phyloP scores from a whole-genome alignment of 2,329 filamentous ascomycete genomes.

The Pseudogymnoascus sp. region DNA sequence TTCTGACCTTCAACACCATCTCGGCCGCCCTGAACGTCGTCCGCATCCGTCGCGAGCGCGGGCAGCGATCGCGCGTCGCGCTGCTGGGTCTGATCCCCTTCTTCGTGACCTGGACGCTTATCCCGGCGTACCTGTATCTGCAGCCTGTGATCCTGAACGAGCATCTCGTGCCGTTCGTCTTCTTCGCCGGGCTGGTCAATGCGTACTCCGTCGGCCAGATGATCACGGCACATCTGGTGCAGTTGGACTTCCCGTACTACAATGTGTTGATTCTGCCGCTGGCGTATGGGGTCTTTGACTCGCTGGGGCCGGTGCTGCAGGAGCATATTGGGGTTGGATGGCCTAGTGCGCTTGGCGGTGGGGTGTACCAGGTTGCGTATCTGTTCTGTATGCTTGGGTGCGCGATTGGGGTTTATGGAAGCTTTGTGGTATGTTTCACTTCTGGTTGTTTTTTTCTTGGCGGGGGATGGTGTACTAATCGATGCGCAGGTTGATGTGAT shows the following conservation, averaged over 20 bases:
- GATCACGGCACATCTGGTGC: conserved; percentile 88
- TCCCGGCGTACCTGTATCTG: conserved; percentile 71
- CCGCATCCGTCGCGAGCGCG: conserved; percentile 64
- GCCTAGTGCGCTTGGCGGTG: conserved; percentile 67
- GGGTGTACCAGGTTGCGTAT: conserved; percentile 83
- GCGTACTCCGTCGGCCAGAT: conserved; percentile 94
- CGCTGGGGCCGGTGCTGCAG: conserved; percentile 60
- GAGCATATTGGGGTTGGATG: conserved; percentile 54
- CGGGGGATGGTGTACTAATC: conserved; percentile 3
- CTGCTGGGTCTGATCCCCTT: conserved; percentile 80
- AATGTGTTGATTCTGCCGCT: conserved; percentile 79
- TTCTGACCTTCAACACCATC: conserved; percentile 66
- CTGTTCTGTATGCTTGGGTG: conserved; percentile 82
- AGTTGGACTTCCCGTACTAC: conserved; percentile 79
- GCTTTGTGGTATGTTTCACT: conserved; percentile 61
- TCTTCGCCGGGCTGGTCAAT: conserved; percentile 85
- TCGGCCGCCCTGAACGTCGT: conserved; percentile 72
- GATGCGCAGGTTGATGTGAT: conserved; percentile 70
- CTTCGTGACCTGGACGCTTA: conserved; percentile 66
- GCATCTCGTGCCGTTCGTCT: conserved; percentile 80
- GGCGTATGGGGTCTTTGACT: conserved; percentile 70
- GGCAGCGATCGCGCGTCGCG: conserved; percentile 63
- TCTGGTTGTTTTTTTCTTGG: not conserved
- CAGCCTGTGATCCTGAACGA: conserved; percentile 75
- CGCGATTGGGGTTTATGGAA: conserved; percentile 86